A percentile compares a stretch with the other conserved stretches of the same genome.
phyloP scores from a whole-genome alignment of 768 basidiomycete species.

The Tephrocybe rancida region DNA sequence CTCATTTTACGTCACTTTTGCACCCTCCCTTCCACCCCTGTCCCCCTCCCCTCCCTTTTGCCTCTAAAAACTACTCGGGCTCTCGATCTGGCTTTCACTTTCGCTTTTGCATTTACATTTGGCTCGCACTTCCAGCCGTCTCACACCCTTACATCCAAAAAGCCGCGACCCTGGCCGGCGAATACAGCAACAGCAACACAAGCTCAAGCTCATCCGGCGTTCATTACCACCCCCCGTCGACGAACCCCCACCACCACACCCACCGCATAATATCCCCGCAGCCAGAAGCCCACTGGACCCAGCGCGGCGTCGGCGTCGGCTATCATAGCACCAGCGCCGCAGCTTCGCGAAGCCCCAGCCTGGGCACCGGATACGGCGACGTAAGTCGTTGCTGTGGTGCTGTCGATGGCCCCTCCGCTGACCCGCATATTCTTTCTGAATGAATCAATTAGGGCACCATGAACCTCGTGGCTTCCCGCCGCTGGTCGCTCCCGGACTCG shows the following conservation, averaged over 20 bases:
- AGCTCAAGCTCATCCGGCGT: constrained; percentile 15
- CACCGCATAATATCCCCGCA: neutral
- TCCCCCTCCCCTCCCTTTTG: neutral
- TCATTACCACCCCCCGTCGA: neutral
- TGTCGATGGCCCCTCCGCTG: neutral
- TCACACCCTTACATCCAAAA: constrained; percentile 19
- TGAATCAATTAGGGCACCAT: neutral
- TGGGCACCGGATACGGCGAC: neutral
- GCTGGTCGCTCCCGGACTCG: neutral
- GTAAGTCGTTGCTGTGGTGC: neutral
- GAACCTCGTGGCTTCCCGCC: neutral
- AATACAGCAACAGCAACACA: constrained; percentile 1
- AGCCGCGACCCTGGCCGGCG: constrained; percentile 6
- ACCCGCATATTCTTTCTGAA: neutral
- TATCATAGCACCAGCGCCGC: constrained; percentile 1
- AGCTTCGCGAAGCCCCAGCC: neutral
- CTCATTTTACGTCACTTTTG: neutral
- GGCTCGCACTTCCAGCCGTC: neutral
- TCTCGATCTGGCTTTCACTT: too few species aligned
- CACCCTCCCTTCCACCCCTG: neutral
- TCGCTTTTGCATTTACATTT: constrained; percentile 4
- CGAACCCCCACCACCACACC: neutral
- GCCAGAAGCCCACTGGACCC: neutral
- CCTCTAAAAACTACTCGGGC: too few species aligned
- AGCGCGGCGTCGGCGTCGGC: constrained; percentile 6